These are phyloP conservation scores for Fraxinus paxiana DNA, from an alignment of 305 asterid species.

Conservation along the genomic window DNA sequence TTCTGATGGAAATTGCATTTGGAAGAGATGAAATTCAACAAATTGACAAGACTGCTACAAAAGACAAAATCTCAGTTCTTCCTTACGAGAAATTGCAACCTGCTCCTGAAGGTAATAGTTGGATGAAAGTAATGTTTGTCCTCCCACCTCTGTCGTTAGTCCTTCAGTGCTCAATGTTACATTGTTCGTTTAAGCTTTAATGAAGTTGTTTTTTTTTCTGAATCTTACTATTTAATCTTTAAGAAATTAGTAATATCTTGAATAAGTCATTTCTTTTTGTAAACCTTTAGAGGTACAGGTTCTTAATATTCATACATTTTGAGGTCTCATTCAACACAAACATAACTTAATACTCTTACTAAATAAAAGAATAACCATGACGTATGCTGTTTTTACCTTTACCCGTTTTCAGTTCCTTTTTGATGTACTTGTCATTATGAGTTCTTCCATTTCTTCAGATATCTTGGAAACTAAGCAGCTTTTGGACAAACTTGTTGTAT, in stretches of 20 bases:
- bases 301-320: background rate
- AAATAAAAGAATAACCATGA: background rate
- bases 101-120: constrained; percentile 58
- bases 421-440: constrained; percentile 14
- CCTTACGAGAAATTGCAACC: constrained; percentile 64
- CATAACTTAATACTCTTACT: constrained; percentile 5
- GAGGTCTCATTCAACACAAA: background rate
- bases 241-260: background rate
- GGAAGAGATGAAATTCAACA: constrained; percentile 50
- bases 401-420: background rate
- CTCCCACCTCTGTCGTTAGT: background rate
- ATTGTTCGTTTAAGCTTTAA: background rate
- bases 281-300: background rate
- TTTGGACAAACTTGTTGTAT: constrained; percentile 73
- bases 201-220: background rate
- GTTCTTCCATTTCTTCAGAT: constrained; percentile 46
- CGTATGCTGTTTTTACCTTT: background rate
- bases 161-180: background rate
- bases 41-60: constrained; percentile 34
- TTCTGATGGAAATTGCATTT: constrained; percentile 33
- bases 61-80: constrained; percentile 43
- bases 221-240: background rate
- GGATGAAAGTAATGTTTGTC: constrained; percentile 3
- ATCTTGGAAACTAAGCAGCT: constrained; percentile 51
- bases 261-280: background rate